Conservation (phyloP, 75 land plant genomes). For the Azolla pinnata region DNA sequence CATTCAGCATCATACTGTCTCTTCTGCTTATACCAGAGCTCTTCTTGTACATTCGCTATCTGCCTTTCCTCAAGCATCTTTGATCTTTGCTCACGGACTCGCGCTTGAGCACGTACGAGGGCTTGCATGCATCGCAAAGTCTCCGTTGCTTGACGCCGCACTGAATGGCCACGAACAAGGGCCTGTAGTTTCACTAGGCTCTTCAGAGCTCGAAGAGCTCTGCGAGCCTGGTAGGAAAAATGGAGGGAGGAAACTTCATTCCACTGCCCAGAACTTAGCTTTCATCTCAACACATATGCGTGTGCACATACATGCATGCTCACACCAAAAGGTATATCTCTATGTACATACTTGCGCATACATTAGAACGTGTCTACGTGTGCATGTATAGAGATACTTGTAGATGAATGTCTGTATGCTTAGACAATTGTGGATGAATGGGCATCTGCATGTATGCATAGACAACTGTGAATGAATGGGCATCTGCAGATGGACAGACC, state of each 20-base stretch:
- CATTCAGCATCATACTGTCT: neutral
- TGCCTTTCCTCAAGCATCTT: conserved; percentile 11
- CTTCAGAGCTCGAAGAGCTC: conserved; percentile 17
- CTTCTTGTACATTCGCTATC: conserved; percentile 4
- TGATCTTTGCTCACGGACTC: conserved; percentile 10
- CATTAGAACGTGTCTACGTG: too few species aligned
- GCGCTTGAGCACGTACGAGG: conserved; percentile 16
- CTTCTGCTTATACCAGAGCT: conserved; percentile 4
- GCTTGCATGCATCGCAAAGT: conserved; percentile 21
- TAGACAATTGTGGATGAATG: too few species aligned
- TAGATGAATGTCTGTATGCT: too few species aligned
- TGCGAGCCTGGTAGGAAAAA: conserved; percentile 3
- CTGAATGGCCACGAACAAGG: conserved; percentile 13
- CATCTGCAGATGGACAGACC: too few species aligned
- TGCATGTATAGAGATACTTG: too few species aligned
- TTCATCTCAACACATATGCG: too few species aligned
- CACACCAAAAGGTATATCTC: too few species aligned
- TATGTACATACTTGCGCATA: too few species aligned
- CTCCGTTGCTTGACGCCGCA: conserved; percentile 10
- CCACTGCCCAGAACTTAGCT: neutral
- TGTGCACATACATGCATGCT: too few species aligned
- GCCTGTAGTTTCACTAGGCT: conserved; percentile 16
- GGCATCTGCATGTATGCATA: too few species aligned
- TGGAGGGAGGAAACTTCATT: neutral
- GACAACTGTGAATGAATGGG: too few species aligned